phyloP scores from a whole-genome alignment of 2,329 filamentous ascomycete genomes.

The Fusarium denticulatum region DNA sequence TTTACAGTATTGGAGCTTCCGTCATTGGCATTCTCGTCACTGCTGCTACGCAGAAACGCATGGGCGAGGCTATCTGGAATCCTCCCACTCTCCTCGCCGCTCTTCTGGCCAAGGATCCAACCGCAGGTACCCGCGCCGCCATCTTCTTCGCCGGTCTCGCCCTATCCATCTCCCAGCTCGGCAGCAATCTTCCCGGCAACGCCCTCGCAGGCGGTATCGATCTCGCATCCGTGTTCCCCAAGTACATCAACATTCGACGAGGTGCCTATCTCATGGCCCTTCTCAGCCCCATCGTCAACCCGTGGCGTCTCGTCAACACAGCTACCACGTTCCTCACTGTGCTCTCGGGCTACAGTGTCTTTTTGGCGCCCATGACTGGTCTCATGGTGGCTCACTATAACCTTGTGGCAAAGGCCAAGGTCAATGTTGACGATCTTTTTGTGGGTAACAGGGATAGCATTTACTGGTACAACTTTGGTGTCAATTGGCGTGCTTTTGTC shows the following conservation, averaged over 20 bases:
- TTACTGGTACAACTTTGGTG: constrained; percentile 54
- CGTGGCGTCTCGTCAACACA: constrained; percentile 52
- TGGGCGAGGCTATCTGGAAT: constrained; percentile 52
- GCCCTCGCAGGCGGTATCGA: constrained; percentile 53
- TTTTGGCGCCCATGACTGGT: constrained; percentile 53
- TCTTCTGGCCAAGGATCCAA: constrained; percentile 45
- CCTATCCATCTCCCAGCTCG: constrained; percentile 50
- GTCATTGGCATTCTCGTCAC: constrained; percentile 55
- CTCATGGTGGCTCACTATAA: constrained; percentile 52
- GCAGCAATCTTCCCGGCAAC: constrained; percentile 51
- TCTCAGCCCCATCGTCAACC: constrained; percentile 50
- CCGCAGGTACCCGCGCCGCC: constrained; percentile 49
- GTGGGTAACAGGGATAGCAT: constrained; percentile 45
- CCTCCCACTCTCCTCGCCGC: constrained; percentile 49
- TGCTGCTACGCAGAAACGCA: constrained; percentile 51
- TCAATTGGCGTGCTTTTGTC: constrained; percentile 53
- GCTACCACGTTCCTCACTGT: constrained; percentile 51
- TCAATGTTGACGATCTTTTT: constrained; percentile 51
- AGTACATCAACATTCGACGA: constrained; percentile 51
- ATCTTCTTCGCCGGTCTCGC: constrained; percentile 52
- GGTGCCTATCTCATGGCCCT: constrained; percentile 51
- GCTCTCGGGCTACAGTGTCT: constrained; percentile 50
- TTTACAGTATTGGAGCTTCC: constrained; percentile 50
- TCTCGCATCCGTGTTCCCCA: constrained; percentile 51
- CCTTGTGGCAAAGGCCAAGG: constrained; percentile 47